Conservation (phyloP, 768 basidiomycete genomes). For the Ephemerocybe angulata region DNA sequence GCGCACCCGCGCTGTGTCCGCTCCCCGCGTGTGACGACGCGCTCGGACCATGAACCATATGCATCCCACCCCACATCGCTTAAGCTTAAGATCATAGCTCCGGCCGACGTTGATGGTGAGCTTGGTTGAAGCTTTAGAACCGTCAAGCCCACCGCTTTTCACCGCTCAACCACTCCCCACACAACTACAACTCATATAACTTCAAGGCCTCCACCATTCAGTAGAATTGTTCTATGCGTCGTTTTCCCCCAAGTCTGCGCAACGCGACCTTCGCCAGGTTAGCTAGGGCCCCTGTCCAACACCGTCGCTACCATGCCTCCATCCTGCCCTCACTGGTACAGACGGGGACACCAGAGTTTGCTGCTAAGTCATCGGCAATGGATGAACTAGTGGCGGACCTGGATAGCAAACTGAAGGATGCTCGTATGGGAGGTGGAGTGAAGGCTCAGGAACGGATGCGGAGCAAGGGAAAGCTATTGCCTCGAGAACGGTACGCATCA, state of each 20-base stretch:
- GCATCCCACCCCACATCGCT: neutral
- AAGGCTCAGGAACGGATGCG: conserved; percentile 75
- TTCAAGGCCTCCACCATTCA: neutral
- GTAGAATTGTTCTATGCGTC: conserved; percentile 13
- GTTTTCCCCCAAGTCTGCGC: conserved; percentile 3
- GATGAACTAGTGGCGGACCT: conserved; percentile 62
- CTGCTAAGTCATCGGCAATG: conserved; percentile 64
- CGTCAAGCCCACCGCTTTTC: no score
- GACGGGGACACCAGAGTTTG: conserved; percentile 67
- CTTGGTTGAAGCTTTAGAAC: neutral
- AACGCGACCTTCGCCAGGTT: conserved; percentile 13
- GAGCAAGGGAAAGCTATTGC: conserved; percentile 76
- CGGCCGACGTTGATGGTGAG: conserved; percentile 6
- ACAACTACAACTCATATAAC: neutral
- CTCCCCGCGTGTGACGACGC: neutral
- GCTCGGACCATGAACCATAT: no score
- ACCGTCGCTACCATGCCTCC: conserved; percentile 59
- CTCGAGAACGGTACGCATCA: conserved; percentile 68
- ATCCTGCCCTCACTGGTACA: conserved; percentile 73
- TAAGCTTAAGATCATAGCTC: conserved; percentile 6
- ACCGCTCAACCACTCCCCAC: conserved; percentile 2
- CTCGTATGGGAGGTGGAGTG: conserved; percentile 67
- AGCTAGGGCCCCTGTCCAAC: conserved; percentile 6
- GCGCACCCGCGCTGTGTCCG: neutral
- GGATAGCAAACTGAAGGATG: conserved; percentile 53